Conservation (phyloP, 2,329 filamentous ascomycete species). For the Fusarium algeriense region DNA sequence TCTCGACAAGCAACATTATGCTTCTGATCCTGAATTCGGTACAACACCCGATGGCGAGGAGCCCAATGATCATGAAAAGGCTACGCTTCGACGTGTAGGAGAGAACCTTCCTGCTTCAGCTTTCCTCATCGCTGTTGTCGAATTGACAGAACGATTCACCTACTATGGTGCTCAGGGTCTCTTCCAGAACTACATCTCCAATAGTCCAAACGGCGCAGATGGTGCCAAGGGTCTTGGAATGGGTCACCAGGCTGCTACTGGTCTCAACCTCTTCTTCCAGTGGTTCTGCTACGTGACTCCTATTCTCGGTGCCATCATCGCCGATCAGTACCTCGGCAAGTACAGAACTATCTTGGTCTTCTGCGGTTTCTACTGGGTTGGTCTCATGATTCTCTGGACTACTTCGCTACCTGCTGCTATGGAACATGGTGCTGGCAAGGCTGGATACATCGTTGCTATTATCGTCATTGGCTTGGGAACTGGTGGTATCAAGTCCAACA, state of each 20-base stretch:
- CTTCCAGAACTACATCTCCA: slow-evolving; percentile 67
- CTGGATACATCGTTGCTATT: slow-evolving; percentile 66
- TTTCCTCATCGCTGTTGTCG: slow-evolving; percentile 68
- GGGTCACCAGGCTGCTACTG: slow-evolving; percentile 67
- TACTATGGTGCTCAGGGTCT: slow-evolving; percentile 67
- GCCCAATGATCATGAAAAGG: slow-evolving; percentile 65
- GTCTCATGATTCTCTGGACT: slow-evolving; percentile 66
- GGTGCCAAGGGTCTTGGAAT: slow-evolving; percentile 65
- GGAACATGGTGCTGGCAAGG: slow-evolving; percentile 57
- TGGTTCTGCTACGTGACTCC: slow-evolving; percentile 62
- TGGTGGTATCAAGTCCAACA: slow-evolving; percentile 77
- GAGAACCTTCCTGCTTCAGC: slow-evolving; percentile 67
- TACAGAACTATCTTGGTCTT: slow-evolving; percentile 73
- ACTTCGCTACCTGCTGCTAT: slow-evolving; percentile 59
- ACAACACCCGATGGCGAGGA: slow-evolving; percentile 61
- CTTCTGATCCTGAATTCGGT: slow-evolving; percentile 45
- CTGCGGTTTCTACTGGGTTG: slow-evolving; percentile 68
- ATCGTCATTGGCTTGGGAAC: slow-evolving; percentile 75
- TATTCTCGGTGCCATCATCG: slow-evolving; percentile 66
- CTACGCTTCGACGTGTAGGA: slow-evolving; percentile 63
- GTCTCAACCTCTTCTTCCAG: slow-evolving; percentile 67
- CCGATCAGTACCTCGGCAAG: slow-evolving; percentile 69
- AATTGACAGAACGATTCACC: slow-evolving; percentile 69
- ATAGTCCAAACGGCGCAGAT: slow-evolving; percentile 50
- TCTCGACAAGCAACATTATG: slow-evolving; percentile 41